Percentiles rank a stretch among this genome's conserved stretches.
Evolutionary conservation across 768 basidiomycete genomes (phyloP).

Genomic region (Mycena vitilis): DNA sequence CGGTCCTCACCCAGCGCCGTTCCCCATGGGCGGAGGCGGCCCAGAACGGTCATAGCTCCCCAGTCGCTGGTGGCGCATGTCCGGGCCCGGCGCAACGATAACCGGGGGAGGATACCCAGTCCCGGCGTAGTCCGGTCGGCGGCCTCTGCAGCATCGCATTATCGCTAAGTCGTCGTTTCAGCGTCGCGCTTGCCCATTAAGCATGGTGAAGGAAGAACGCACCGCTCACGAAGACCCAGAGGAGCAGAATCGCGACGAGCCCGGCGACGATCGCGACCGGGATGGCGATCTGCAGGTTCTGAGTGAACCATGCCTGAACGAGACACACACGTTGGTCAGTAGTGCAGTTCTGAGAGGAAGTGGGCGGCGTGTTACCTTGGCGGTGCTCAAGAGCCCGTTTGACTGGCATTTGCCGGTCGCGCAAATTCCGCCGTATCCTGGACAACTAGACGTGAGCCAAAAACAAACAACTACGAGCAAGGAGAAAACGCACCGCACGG

Average conservation of each 20-base stretch:
- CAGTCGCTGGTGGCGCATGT: conserved; percentile 27
- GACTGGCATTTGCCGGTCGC: conserved; percentile 68
- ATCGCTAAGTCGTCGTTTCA: conserved; percentile 16
- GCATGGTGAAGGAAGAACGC: conserved; percentile 31
- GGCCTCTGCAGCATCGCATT: conserved; percentile 29
- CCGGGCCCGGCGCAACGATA: conserved; percentile 6
- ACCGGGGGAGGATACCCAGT: conserved; percentile 6
- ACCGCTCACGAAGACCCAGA: conserved; percentile 64
- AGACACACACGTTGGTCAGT: not conserved
- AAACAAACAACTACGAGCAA: conserved; percentile 23
- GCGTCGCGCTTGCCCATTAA: not conserved
- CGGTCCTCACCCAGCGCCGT: not conserved
- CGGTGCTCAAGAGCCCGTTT: conserved; percentile 68
- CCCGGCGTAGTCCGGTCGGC: conserved; percentile 18
- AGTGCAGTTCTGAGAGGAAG: conserved; percentile 2
- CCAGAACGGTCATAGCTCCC: conserved; percentile 8
- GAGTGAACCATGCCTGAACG: conserved; percentile 74
- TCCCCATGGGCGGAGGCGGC: conserved; percentile 16
- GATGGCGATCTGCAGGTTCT: conserved; percentile 84
- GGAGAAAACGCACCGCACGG: conserved; percentile 72
- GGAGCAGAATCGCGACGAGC: conserved; percentile 66
- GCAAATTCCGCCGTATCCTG: conserved; percentile 82
- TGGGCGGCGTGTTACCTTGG: conserved; percentile 58
- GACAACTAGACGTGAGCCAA: conserved; percentile 25
- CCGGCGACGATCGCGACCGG: conserved; percentile 82